Conservation (phyloP, 768 basidiomycete species). For the Pleurotus tuber-regium region DNA sequence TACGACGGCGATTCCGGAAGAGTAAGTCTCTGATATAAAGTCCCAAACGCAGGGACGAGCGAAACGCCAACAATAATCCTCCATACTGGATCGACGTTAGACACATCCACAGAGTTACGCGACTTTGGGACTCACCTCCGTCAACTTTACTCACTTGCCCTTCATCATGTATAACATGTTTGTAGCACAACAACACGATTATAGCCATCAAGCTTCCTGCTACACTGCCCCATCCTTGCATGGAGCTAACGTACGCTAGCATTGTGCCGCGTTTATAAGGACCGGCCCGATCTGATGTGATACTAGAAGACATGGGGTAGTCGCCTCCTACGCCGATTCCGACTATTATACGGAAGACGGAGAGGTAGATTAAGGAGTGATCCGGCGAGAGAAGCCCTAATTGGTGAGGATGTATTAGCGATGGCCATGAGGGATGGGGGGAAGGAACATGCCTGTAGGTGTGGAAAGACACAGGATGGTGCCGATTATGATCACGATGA, state of each 20-base stretch:
- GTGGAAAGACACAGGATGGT: slow-evolving; percentile 68
- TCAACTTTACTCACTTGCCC: slow-evolving; percentile 63
- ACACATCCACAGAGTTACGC: background rate
- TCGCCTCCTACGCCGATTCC: slow-evolving; percentile 80
- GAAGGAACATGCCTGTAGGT: slow-evolving; percentile 47
- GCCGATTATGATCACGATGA: slow-evolving; percentile 76
- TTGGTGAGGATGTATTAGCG: no score
- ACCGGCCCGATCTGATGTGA: slow-evolving; percentile 65
- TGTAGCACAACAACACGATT: slow-evolving; percentile 64
- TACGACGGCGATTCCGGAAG: slow-evolving; percentile 57
- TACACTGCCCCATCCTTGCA: slow-evolving; percentile 77
- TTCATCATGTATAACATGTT: slow-evolving; percentile 56
- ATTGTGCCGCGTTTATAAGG: slow-evolving; percentile 67
- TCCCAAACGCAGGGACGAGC: slow-evolving; percentile 71
- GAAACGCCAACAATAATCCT: slow-evolving; percentile 68
- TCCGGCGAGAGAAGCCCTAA: slow-evolving; percentile 40
- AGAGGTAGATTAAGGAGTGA: slow-evolving; percentile 57
- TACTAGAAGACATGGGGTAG: slow-evolving; percentile 72
- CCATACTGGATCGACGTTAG: slow-evolving; percentile 50
- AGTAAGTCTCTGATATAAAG: slow-evolving; percentile 73
- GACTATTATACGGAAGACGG: slow-evolving; percentile 64
- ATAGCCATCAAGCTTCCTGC: slow-evolving; percentile 60
- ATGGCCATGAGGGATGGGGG: background rate
- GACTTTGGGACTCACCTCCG: slow-evolving; percentile 44
- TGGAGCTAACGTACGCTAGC: slow-evolving; percentile 71